A percentile compares a stretch with the other conserved stretches of the same genome.
Conservation (phyloP, 768 basidiomycete genomes). For the Paxillus ammoniavirescens region DNA sequence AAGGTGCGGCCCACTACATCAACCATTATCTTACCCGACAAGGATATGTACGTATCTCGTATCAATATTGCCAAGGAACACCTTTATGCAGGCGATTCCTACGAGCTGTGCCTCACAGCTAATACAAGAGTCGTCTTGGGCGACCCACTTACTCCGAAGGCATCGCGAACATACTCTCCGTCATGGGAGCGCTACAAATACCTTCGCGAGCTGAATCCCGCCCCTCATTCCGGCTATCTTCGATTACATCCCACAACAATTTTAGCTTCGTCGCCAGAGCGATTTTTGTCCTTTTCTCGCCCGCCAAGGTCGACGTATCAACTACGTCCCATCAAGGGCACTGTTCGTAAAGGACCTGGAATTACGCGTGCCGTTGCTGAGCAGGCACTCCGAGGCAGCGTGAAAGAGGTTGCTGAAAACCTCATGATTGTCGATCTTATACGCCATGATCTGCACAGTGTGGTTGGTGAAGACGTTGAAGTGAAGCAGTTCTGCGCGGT, state of each 20-base stretch:
- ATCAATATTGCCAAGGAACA: constrained; percentile 72
- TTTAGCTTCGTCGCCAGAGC: constrained; percentile 87
- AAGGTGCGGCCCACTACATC: constrained; percentile 23
- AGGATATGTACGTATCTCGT: constrained; percentile 58
- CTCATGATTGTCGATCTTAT: constrained; percentile 98
- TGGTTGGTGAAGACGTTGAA: constrained; percentile 76
- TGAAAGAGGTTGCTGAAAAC: constrained; percentile 94
- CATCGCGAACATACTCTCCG: constrained; percentile 16
- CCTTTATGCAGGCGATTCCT: constrained; percentile 83
- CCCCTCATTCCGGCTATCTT: constrained; percentile 83
- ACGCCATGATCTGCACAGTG: constrained; percentile 84
- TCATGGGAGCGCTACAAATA: constrained; percentile 76
- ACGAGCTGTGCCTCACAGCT: constrained; percentile 90
- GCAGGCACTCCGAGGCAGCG: constrained; percentile 56
- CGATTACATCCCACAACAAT: constrained; percentile 76
- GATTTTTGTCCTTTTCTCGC: constrained; percentile 81
- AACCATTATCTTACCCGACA: constrained; percentile 53
- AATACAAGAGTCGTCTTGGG: constrained; percentile 58
- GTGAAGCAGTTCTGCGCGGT: constrained; percentile 85
- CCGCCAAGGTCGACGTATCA: constrained; percentile 66
- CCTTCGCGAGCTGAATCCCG: constrained; percentile 77
- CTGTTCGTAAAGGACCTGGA: constrained; percentile 67
- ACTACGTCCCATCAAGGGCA: constrained; percentile 94
- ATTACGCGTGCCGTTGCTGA: constrained; percentile 68
- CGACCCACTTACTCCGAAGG: constrained; percentile 20